Percentiles rank a stretch among this genome's conserved stretches.
These are phyloP conservation scores for Exophiala phaeomuriformis DNA, from an alignment of 2,329 filamentous ascomycete genomes.

Conservation along the genomic window DNA sequence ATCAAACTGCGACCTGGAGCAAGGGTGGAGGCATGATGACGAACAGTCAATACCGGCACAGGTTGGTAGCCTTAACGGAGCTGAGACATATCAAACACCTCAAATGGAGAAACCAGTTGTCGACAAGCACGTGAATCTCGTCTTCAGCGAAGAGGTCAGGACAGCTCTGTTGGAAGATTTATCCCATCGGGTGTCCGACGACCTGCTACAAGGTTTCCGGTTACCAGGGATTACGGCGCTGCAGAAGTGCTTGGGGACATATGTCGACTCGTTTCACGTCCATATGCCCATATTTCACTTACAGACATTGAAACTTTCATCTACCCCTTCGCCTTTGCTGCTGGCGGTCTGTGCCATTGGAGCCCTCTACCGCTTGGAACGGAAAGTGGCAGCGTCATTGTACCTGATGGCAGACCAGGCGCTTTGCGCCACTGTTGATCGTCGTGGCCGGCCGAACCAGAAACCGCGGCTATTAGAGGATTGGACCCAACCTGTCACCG, in stretches of 20 bases:
- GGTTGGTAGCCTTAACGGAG: neutral
- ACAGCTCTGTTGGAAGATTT: constrained; percentile 16
- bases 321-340: constrained; percentile 29
- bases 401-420: constrained; percentile 16
- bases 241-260: constrained; percentile 30
- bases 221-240: constrained; percentile 20
- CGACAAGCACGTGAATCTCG: constrained; percentile 6
- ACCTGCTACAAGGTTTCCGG: constrained; percentile 9
- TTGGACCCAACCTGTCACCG: constrained; percentile 6
- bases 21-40: neutral
- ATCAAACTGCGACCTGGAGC: neutral
- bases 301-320: constrained; percentile 28
- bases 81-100: neutral
- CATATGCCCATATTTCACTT: constrained; percentile 33
- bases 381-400: constrained; percentile 28
- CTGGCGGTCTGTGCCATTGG: constrained; percentile 35
- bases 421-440: constrained; percentile 2
- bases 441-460: constrained; percentile 4
- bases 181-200: constrained; percentile 5
- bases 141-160: constrained; percentile 20
- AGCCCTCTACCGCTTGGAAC: constrained; percentile 31
- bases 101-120: constrained; percentile 1
- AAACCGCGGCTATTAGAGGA: constrained; percentile 16
- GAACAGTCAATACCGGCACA: neutral
- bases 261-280: constrained; percentile 32